Evolutionary conservation across 2,329 filamentous ascomycete species (phyloP).

Genomic region (Nemania sp.): DNA sequence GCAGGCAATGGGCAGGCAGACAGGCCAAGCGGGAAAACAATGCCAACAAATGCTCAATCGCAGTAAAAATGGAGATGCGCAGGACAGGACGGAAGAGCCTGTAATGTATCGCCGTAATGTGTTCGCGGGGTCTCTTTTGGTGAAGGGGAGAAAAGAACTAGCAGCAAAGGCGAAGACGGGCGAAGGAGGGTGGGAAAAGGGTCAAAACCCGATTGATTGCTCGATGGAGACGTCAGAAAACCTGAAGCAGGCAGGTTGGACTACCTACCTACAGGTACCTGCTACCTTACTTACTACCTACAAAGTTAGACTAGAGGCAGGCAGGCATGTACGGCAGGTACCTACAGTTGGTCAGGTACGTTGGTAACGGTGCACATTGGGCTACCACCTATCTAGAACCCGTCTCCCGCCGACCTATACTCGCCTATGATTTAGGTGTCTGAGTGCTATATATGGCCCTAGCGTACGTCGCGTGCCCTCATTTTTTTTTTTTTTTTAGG

Average conservation of each 20-base stretch:
- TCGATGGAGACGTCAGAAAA: conserved; percentile 46
- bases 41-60: conserved; percentile 44
- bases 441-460: conserved; percentile 3
- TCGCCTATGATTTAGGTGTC: too few species aligned
- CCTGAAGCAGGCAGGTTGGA: conserved; percentile 3
- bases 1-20: conserved; percentile 15
- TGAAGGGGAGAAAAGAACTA: conserved; percentile 30
- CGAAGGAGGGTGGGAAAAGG: conserved; percentile 43
- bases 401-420: too few species aligned
- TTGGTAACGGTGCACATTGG: not conserved
- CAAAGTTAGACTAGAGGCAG: not conserved
- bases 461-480: conserved; percentile 6
- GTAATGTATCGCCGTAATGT: conserved; percentile 44
- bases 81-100: conserved; percentile 32
- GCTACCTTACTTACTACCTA: conserved; percentile 7
- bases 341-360: conserved; percentile 1
- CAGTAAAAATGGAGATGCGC: conserved; percentile 42
- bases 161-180: conserved; percentile 35
- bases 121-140: conserved; percentile 47
- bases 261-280: conserved; percentile 6
- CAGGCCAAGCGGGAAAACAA: conserved; percentile 27
- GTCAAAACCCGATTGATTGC: conserved; percentile 43
- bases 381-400: conserved; percentile 1
- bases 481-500: not conserved
- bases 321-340: not conserved